A percentile compares a stretch with the other conserved stretches of the same genome.
Evolutionary conservation across 257 asterid species (phyloP).

Genomic region (Solanum tacnaense): DNA sequence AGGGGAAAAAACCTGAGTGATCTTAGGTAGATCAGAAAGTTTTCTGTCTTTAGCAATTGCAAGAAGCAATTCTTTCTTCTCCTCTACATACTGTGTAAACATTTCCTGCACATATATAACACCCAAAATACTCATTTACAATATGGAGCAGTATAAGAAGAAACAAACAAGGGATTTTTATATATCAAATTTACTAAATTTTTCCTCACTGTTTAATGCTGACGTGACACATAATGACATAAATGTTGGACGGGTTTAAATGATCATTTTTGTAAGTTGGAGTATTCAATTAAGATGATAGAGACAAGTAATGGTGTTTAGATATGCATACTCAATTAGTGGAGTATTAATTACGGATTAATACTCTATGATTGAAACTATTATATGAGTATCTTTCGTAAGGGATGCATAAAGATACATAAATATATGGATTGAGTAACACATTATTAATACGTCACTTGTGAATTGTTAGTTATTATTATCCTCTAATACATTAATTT

Average conservation of each 20-base stretch:
- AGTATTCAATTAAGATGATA: not conserved
- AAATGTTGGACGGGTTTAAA: accelerated
- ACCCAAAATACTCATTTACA: not conserved
- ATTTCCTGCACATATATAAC: conserved; percentile 31
- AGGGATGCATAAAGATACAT: not conserved
- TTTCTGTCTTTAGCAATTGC: conserved; percentile 35
- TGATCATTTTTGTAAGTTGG: not conserved
- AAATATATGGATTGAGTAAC: not conserved
- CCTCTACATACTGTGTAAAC: conserved; percentile 38
- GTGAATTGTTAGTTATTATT: too few species aligned
- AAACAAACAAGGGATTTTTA: not conserved
- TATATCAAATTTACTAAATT: not conserved
- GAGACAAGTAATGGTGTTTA: not conserved
- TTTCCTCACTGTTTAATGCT: too few species aligned
- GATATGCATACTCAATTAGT: not conserved
- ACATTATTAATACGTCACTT: too few species aligned
- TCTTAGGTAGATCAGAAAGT: conserved; percentile 48
- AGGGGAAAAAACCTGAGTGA: conserved; percentile 38
- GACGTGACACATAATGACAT: not conserved
- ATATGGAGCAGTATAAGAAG: not conserved
- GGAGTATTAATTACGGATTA: not conserved
- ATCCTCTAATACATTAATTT: not conserved
- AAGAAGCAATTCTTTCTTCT: conserved; percentile 51
- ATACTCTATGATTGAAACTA: too few species aligned
- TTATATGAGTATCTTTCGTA: not conserved